Percentiles rank a stretch among this genome's conserved stretches.
Conservation (phyloP, 2,329 filamentous ascomycete species). For the Colletotrichum sp. region DNA sequence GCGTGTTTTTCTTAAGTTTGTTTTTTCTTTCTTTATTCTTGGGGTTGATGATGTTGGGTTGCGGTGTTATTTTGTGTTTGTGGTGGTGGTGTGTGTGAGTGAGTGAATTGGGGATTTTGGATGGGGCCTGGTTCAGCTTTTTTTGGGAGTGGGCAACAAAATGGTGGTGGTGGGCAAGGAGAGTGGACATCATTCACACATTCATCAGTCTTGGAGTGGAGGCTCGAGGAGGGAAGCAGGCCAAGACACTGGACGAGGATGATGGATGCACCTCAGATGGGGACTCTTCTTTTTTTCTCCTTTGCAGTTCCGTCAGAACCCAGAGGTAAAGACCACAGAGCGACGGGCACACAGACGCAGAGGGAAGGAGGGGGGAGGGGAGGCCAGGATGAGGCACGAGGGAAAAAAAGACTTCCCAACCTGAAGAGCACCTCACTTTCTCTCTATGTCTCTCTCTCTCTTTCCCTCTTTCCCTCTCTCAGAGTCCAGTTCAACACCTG, state of each 20-base stretch:
- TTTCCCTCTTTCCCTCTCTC: too few species aligned
- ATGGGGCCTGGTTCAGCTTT: neutral
- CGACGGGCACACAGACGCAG: neutral
- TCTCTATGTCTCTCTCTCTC: neutral
- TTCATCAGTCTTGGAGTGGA: neutral
- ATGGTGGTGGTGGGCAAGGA: neutral
- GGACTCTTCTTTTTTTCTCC: neutral
- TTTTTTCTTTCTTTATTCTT: too few species aligned
- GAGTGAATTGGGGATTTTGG: neutral
- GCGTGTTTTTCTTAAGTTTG: too few species aligned
- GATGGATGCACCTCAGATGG: slow-evolving; percentile 1
- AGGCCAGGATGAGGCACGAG: neutral
- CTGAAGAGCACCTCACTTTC: neutral
- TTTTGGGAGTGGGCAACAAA: neutral
- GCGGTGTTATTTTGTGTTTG: too few species aligned
- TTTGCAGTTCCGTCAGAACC: neutral
- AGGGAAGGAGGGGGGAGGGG: neutral
- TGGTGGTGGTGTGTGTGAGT: neutral
- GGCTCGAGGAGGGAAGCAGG: neutral
- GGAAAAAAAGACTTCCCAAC: neutral
- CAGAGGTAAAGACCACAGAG: neutral
- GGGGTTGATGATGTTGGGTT: neutral
- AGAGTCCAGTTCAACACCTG: neutral
- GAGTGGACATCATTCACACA: slow-evolving; percentile 1
- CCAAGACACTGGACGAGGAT: neutral